Evolutionary conservation across 2,329 filamentous ascomycete genomes (phyloP).

Genomic region (Chaetoscypha palmicola): DNA sequence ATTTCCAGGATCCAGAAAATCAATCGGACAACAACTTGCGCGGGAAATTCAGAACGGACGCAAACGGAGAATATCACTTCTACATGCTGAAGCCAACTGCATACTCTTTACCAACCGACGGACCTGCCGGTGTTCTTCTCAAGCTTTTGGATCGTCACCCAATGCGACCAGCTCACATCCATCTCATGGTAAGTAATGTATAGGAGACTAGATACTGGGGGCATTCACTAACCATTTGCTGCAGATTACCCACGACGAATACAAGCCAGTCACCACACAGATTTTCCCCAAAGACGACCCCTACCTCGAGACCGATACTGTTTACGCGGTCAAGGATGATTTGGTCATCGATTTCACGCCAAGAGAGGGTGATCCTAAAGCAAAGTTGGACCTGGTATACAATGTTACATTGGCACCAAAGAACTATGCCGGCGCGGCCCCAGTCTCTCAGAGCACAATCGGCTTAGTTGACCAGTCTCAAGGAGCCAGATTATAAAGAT

Average conservation of each 20-base stretch:
- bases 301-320: conserved; percentile 48
- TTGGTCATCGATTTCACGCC: conserved; percentile 3
- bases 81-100: conserved; percentile 42
- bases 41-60: conserved; percentile 52
- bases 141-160: conserved; percentile 48
- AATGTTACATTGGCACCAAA: conserved; percentile 26
- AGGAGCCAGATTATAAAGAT: too few species aligned
- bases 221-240: conserved; percentile 5
- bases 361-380: conserved; percentile 22
- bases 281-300: conserved; percentile 64
- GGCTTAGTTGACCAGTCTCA: background rate
- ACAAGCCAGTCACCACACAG: conserved; percentile 66
- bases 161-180: conserved; percentile 53
- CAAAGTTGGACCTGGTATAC: conserved; percentile 31
- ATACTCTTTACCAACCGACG: conserved; percentile 37
- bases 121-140: conserved; percentile 47
- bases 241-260: conserved; percentile 47
- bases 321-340: conserved; percentile 35
- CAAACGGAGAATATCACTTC: conserved; percentile 47
- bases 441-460: conserved; percentile 1
- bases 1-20: conserved; percentile 57
- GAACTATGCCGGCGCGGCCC: background rate
- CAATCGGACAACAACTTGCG: conserved; percentile 52
- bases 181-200: conserved; percentile 40
- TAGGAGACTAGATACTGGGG: background rate